Conservation (phyloP, 768 basidiomycete species). For the Cystofilobasidium macerans region DNA sequence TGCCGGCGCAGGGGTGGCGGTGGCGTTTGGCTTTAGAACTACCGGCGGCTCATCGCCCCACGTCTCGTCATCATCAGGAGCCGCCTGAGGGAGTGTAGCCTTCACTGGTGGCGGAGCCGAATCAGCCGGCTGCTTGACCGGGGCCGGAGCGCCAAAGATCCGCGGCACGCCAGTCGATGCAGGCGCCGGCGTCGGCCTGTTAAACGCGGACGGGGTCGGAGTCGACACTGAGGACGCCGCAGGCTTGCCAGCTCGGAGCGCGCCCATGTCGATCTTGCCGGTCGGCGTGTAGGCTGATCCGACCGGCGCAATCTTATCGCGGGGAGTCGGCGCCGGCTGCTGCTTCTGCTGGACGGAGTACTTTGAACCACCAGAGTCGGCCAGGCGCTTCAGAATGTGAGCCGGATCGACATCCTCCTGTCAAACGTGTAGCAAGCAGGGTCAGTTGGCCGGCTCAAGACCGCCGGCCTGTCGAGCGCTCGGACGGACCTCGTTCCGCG, state of each 20-base stretch:
- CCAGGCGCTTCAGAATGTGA: slow-evolving; percentile 74
- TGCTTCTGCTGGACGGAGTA: slow-evolving; percentile 72
- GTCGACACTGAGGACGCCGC: slow-evolving; percentile 14
- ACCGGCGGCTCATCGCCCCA: slow-evolving; percentile 27
- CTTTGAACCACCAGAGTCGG: slow-evolving; percentile 76
- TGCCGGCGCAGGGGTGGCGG: not conserved
- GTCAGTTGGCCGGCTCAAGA: not conserved
- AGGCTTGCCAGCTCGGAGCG: slow-evolving; percentile 20
- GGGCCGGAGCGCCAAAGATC: slow-evolving; percentile 1
- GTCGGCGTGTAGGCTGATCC: slow-evolving; percentile 33
- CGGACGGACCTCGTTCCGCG: slow-evolving; percentile 79
- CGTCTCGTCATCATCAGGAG: slow-evolving; percentile 29
- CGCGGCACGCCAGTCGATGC: slow-evolving; percentile 45
- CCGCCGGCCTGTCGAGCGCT: slow-evolving; percentile 25
- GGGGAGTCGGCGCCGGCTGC: slow-evolving; percentile 47
- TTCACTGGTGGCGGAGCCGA: no score
- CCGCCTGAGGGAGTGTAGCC: no score
- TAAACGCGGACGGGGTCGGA: slow-evolving; percentile 15
- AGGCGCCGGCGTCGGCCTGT: slow-evolving; percentile 43
- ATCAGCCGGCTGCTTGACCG: slow-evolving; percentile 30
- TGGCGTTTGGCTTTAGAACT: slow-evolving; percentile 8
- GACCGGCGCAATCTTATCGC: slow-evolving; percentile 64
- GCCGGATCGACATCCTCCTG: slow-evolving; percentile 63
- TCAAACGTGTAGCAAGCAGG: slow-evolving; percentile 41
- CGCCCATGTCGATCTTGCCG: slow-evolving; percentile 32